phyloP scores from a whole-genome alignment of 2,329 filamentous ascomycete genomes.

The Pseudohalonectria lignicola region DNA sequence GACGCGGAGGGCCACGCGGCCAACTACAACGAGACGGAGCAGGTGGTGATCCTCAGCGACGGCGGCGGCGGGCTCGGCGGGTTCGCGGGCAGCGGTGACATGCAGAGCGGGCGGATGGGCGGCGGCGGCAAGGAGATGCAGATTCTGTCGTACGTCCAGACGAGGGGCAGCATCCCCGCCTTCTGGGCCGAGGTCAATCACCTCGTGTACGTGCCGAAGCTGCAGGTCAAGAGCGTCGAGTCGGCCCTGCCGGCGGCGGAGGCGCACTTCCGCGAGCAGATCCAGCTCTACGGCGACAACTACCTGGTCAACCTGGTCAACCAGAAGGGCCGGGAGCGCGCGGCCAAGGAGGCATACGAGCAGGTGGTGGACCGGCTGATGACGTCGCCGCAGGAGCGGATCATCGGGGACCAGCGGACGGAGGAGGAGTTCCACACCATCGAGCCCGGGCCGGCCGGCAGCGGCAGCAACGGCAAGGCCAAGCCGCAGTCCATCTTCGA shows the following conservation, averaged over 20 bases:
- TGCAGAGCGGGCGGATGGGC: slow-evolving; percentile 61
- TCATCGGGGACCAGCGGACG: slow-evolving; percentile 55
- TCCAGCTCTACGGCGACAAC: slow-evolving; percentile 87
- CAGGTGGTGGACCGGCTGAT: slow-evolving; percentile 71
- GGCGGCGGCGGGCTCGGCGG: slow-evolving; percentile 60
- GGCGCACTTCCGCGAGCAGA: slow-evolving; percentile 89
- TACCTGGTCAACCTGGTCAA: slow-evolving; percentile 97
- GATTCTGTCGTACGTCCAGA: slow-evolving; percentile 90
- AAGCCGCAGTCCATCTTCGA: slow-evolving; percentile 50
- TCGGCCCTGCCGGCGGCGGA: slow-evolving; percentile 67
- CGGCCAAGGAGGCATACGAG: slow-evolving; percentile 89
- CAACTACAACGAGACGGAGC: slow-evolving; percentile 98
- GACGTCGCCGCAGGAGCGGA: slow-evolving; percentile 57
- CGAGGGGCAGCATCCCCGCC: slow-evolving; percentile 87
- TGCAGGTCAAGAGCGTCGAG: slow-evolving; percentile 80
- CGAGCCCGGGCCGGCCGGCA: too few relatives aligned
- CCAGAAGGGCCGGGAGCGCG: slow-evolving; percentile 81
- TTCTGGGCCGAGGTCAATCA: slow-evolving; percentile 97
- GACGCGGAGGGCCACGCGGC: slow-evolving; percentile 93
- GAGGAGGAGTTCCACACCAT: slow-evolving; percentile 75
- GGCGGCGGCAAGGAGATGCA: slow-evolving; percentile 66
- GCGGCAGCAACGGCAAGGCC: slow-evolving; percentile 33
- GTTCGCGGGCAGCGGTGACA: slow-evolving; percentile 65
- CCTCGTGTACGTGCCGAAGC: slow-evolving; percentile 78
- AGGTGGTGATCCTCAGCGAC: slow-evolving; percentile 84